Conservation (phyloP, 2,329 filamentous ascomycete species). For the Rhytidhysteron rufulum region DNA sequence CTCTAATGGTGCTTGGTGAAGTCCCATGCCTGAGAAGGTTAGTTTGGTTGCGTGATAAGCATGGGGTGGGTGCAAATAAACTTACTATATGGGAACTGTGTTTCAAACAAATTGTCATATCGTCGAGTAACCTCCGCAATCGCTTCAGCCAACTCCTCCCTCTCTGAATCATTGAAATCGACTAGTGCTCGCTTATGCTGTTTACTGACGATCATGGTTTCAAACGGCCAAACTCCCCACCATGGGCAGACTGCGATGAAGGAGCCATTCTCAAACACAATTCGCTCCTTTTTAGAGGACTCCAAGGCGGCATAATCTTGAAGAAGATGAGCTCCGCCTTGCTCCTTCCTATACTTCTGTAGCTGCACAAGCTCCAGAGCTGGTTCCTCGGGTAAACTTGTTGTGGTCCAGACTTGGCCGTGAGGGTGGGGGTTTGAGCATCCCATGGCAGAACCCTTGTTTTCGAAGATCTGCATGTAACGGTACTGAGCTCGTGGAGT, state of each 20-base stretch:
- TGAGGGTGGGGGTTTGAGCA: conserved; percentile 98
- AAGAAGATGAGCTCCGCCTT: conserved; percentile 72
- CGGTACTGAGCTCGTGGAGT: conserved; percentile 72
- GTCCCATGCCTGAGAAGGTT: conserved; percentile 65
- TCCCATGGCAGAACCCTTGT: conserved; percentile 96
- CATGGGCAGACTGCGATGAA: conserved; percentile 92
- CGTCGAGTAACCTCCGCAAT: conserved; percentile 84
- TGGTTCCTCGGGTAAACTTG: conserved; percentile 84
- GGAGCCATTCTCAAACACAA: conserved; percentile 80
- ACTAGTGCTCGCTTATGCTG: conserved; percentile 79
- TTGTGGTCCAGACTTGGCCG: conserved; percentile 95
- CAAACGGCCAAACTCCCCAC: conserved; percentile 98
- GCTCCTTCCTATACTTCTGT: conserved; percentile 69
- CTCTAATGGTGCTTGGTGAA: conserved; percentile 89
- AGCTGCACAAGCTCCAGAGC: conserved; percentile 74
- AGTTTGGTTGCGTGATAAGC: conserved; percentile 4
- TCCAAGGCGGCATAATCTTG: conserved; percentile 86
- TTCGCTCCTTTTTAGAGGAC: conserved; percentile 72
- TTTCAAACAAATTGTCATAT: conserved; percentile 97
- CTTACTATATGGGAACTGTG: conserved; percentile 88
- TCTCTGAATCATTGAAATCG: conserved; percentile 71
- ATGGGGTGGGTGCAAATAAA: conserved; percentile 6
- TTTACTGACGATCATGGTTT: conserved; percentile 85
- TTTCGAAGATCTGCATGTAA: conserved; percentile 99
- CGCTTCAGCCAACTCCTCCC: conserved; percentile 70